Base-by-base conservation (phyloP, 1,139 yeast genomes). In the Komagataea norvegica region DNA sequence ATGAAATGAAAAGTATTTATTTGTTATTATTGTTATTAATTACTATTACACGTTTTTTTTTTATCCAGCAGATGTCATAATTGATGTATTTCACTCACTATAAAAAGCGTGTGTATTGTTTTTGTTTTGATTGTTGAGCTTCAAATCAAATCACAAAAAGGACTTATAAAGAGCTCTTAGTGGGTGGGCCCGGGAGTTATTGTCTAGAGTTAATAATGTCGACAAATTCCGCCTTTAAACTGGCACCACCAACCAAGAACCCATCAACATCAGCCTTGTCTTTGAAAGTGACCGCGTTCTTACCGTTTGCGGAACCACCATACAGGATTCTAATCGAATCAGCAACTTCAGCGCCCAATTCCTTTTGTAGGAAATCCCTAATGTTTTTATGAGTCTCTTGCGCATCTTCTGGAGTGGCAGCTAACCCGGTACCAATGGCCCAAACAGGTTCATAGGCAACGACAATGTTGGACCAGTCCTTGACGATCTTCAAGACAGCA, bases 391-490 rank as follows among this genome's bases (percentile, higher is more conserved):
- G 98, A 61, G 94, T 88, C 54, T 80, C 87, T 74, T 88, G 95
- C 55, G 96, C 97, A 62, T 91, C 97, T 51, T 85, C 87, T 52
- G 98, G 89, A 55, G 98, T 91, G 51, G 98, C 98, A 60, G 97
- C 96, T 61, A 91, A 79, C 61, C 99, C 99, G 55, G 98, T 89
- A 66, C 99, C 99, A 60, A 91, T 91, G 55, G 99, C 99, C 98
- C 98, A 91, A 55, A 91, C 96, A 57, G 99, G 99, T 73, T 91
- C 98, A 72, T 93, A 93, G 61, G 98, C 99, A 65, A 93, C 72
- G 51, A 91, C 98, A 55, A 91, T 74, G 67, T 85, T 75, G 51
- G 82, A 60, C 98, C 98, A 91, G 78, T 89, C 97, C 56, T 74
- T 66, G 49, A 89, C 81, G 53, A 81, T 72, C 62, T 78, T 84